Base-by-base conservation (phyloP, 257 asterid species). In the Solanum lycopersicoides region DNA sequence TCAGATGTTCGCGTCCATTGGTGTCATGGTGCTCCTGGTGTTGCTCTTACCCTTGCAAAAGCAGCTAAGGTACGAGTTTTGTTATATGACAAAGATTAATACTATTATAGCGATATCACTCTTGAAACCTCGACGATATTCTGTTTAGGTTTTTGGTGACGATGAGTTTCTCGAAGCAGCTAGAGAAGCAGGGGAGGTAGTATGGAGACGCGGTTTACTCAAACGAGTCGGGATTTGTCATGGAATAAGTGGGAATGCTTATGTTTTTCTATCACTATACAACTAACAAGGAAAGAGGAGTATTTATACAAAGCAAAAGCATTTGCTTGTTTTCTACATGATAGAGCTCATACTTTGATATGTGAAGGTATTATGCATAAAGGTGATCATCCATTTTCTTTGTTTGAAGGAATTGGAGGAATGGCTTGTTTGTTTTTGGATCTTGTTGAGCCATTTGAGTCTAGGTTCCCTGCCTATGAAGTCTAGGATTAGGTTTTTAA, bases 1-100 rank as follows among this genome's bases (percentile, higher is more conserved):
- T 86, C 88, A 2, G 98, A 95, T 87, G 89, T 91, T 84, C 95
- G 93, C 30, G 97, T 96, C 41, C 98, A 96, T 87, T 96, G 98
- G 98, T 96, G 98, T 89, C 98, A 94, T 88, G 98, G 98, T 60
- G 96, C 98, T 82, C 93, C 98, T 56, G 98, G 98, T 25, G 88
- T 94, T 87, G 96, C 96, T 25, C 93, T 96, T 66, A 92, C 98
- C 74, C 95, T 95, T 32, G 93, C 86, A 60, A 95, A 95, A 91
- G 98, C 98, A 80, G 95, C 95, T 80, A 85, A 92, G 96, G 98
- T 94, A 28, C 71, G 53, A 9, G 42, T 50, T 47, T 39, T 1
- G 6, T 59, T 59, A 63, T 11, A 6, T 66, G 34, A 25, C 34
- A 65, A 11, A 65, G 7, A 12, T 9, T 12, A 66, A 28, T 28